phyloP scores from a whole-genome alignment of 306 rosid genomes.

The Prunus mongolica region DNA sequence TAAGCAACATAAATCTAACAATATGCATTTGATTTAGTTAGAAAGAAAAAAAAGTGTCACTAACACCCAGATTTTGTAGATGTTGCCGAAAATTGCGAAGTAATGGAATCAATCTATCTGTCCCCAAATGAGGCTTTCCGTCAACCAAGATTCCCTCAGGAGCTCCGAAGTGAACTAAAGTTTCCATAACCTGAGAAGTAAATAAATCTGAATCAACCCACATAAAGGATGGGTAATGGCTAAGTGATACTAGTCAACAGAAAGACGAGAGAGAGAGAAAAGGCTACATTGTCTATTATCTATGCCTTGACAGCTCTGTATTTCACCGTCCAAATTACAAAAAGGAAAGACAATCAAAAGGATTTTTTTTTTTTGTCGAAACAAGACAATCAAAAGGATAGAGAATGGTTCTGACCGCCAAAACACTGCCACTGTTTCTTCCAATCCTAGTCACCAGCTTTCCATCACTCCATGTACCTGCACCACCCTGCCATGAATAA shows the following conservation, averaged over 20 bases:
- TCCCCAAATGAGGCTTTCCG: constrained; percentile 97
- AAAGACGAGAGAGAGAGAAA: neutral
- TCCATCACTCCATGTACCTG: constrained; percentile 99
- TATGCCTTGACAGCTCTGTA: neutral
- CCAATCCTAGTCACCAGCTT: constrained; percentile 94
- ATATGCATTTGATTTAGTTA: constrained; percentile 15
- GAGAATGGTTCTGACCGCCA: constrained; percentile 50
- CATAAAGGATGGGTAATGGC: neutral
- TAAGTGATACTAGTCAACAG: neutral
- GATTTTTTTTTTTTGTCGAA: too few species aligned
- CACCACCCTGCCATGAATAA: constrained; percentile 99
- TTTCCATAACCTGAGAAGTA: constrained; percentile 75
- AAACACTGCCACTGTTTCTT: constrained; percentile 87
- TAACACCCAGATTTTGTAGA: constrained; percentile 78
- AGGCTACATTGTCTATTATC: neutral
- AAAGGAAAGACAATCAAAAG: neutral
- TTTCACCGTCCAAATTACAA: neutral
- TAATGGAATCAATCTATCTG: constrained; percentile 89
- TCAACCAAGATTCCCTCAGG: constrained; percentile 71
- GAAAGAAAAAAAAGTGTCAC: constrained; percentile 32
- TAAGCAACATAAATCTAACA: constrained; percentile 13
- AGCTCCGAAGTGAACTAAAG: constrained; percentile 91
- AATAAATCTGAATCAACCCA: constrained; percentile 14
- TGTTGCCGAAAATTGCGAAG: constrained; percentile 88
- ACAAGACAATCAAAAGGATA: neutral